These are phyloP conservation scores for Epichloe festucae DNA, from an alignment of 2,329 filamentous ascomycete genomes.

Conservation along the genomic window DNA sequence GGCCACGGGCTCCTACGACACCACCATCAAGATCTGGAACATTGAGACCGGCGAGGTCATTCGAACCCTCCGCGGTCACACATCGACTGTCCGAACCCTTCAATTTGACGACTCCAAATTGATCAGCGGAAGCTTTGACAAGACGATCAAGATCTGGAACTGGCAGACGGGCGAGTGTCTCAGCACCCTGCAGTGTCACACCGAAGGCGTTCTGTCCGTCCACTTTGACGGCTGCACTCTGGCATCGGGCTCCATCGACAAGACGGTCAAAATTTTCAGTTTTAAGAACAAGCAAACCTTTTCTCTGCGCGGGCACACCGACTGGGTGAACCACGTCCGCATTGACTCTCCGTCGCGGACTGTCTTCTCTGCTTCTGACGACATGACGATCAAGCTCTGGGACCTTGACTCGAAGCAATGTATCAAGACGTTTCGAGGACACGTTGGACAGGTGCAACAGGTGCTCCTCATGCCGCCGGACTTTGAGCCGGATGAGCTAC, in stretches of 20 bases:
- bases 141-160: conserved; percentile 88
- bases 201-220: conserved; percentile 70
- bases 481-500: conserved; percentile 70
- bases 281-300: conserved; percentile 74
- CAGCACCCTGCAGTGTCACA: conserved; percentile 67
- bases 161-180: conserved; percentile 85
- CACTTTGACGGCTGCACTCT: conserved; percentile 78
- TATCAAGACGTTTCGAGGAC: conserved; percentile 68
- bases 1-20: conserved; percentile 89
- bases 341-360: conserved; percentile 74
- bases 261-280: conserved; percentile 85
- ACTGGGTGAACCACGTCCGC: conserved; percentile 95
- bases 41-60: conserved; percentile 77
- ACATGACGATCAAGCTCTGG: conserved; percentile 84
- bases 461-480: conserved; percentile 72
- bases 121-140: conserved; percentile 80
- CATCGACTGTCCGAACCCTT: conserved; percentile 69
- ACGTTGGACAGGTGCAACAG: conserved; percentile 92
- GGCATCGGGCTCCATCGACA: conserved; percentile 81
- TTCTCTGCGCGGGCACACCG: conserved; percentile 67
- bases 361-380: conserved; percentile 85
- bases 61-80: conserved; percentile 74
- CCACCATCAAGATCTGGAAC: conserved; percentile 93
- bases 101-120: conserved; percentile 90
- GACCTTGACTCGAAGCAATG: conserved; percentile 75